Conservation (phyloP, 1,284 basidiomycete genomes). For the Fomes fomentarius region DNA sequence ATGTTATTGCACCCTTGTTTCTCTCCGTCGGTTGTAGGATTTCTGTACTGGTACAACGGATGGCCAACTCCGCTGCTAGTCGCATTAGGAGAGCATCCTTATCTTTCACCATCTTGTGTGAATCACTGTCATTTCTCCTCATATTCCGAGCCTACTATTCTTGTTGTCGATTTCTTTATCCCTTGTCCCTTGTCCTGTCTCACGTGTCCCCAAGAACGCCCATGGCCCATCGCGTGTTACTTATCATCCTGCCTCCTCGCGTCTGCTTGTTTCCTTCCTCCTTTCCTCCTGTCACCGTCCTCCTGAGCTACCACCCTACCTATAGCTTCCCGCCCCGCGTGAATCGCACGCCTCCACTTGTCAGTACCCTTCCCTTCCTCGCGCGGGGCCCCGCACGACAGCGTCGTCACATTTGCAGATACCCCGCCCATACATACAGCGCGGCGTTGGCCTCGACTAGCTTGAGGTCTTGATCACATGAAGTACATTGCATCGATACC, state of each 20-base stretch:
- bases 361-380: neutral
- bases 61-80: neutral
- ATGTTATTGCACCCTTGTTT: neutral
- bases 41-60: conserved; percentile 3
- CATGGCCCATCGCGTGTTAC: no score
- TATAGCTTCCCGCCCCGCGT: neutral
- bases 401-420: conserved; percentile 16
- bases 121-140: conserved; percentile 15
- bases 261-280: neutral
- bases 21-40: conserved; percentile 4
- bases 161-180: conserved; percentile 4
- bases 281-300: neutral
- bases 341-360: neutral
- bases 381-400: conserved; percentile 12
- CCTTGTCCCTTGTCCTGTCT: neutral
- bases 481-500: neutral
- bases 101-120: conserved; percentile 2
- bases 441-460: conserved; percentile 11
- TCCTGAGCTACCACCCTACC: no score
- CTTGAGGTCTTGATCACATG: neutral
- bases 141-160: conserved; percentile 10
- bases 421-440: conserved; percentile 9
- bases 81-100: neutral
- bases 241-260: no score
- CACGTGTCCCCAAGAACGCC: no score